These are phyloP conservation scores for Kalmusia sp. DNA, from an alignment of 2,329 filamentous ascomycete genomes.

Conservation along the genomic window DNA sequence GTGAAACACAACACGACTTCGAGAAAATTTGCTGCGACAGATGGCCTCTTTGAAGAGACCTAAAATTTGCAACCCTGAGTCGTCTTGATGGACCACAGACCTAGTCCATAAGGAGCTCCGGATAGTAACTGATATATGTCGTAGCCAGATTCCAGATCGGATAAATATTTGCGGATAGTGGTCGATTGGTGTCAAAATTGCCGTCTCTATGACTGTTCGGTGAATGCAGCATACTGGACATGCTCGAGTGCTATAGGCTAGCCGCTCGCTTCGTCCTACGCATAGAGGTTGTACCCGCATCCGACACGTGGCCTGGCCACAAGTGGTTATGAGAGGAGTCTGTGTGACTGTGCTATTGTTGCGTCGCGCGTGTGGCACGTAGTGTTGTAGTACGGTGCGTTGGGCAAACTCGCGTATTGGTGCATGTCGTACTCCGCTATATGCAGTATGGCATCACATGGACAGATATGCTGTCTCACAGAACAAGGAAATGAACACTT, in stretches of 20 bases:
- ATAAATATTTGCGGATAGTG: no score
- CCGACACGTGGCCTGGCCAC: neutral
- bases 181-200: no score
- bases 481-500: constrained; percentile 42
- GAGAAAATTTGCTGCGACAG: no score
- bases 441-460: neutral
- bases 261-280: neutral
- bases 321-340: neutral
- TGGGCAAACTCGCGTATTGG: no score
- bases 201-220: neutral
- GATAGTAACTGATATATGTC: no score
- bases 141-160: no score
- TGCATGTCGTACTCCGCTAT: neutral
- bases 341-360: neutral
- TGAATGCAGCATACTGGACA: neutral
- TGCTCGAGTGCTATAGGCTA: neutral
- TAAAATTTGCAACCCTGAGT: no score
- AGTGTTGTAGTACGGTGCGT: neutral
- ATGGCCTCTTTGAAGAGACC: no score
- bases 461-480: neutral
- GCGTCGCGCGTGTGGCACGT: neutral
- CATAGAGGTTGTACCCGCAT: neutral
- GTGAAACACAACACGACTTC: no score
- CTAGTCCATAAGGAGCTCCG: no score
- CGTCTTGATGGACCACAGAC: no score